phyloP scores from a whole-genome alignment of 2,329 filamentous ascomycete genomes.

The Cytospora schulzeri region DNA sequence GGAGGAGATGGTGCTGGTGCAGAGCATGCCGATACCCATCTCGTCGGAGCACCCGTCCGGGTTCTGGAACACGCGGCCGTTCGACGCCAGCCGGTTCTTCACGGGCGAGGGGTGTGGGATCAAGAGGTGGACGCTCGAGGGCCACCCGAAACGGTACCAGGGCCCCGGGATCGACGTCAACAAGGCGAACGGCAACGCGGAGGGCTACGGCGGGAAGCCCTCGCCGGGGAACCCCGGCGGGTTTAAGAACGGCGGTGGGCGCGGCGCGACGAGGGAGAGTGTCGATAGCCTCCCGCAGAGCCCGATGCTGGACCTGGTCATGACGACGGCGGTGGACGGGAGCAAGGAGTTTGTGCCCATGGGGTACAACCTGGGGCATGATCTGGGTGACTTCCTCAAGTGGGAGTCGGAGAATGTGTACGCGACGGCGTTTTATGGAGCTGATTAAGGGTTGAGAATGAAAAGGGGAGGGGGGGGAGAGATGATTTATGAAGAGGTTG shows the following conservation, averaged over 20 bases:
- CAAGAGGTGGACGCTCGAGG: conserved; percentile 42
- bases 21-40: conserved; percentile 44
- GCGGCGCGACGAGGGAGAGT: conserved; percentile 36
- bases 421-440: conserved; percentile 34
- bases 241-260: conserved; percentile 4
- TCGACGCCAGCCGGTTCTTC: conserved; percentile 35
- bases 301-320: conserved; percentile 52
- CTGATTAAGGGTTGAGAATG: conserved; percentile 12
- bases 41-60: conserved; percentile 38
- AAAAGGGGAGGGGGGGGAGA: background rate
- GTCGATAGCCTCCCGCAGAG: conserved; percentile 52
- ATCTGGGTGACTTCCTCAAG: conserved; percentile 59
- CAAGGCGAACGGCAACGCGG: conserved; percentile 32
- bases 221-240: background rate
- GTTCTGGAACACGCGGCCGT: conserved; percentile 36
- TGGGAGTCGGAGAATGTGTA: conserved; percentile 59
- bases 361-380: conserved; percentile 62
- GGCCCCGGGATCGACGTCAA: conserved; percentile 30
- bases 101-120: conserved; percentile 34
- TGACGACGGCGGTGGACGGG: conserved; percentile 42
- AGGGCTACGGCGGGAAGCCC: conserved; percentile 21
- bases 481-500: background rate
- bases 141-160: conserved; percentile 37
- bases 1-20: conserved; percentile 33
- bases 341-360: conserved; percentile 51